These are phyloP conservation scores for Kwoniella shandongensis DNA, from an alignment of 768 basidiomycete species.

Conservation along the genomic window DNA sequence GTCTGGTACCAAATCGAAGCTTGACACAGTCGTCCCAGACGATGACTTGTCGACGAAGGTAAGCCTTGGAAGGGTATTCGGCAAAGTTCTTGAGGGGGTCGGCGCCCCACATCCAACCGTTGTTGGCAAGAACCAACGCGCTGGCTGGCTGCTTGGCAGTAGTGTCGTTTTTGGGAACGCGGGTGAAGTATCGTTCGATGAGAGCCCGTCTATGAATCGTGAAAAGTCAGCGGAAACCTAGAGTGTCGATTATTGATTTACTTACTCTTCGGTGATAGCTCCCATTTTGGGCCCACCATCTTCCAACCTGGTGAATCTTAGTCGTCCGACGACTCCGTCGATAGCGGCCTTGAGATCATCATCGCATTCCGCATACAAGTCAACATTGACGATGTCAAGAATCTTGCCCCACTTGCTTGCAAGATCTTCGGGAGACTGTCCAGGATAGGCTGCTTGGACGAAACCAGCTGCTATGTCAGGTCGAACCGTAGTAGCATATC, in stretches of 20 bases:
- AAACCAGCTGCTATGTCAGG: conserved; percentile 70
- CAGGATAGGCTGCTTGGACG: conserved; percentile 64
- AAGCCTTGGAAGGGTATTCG: conserved; percentile 84
- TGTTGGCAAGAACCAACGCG: conserved; percentile 84
- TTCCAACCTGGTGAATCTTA: conserved; percentile 79
- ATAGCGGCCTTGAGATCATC: conserved; percentile 74
- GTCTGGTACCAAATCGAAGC: conserved; percentile 81
- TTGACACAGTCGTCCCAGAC: conserved; percentile 99
- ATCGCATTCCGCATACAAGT: conserved; percentile 82
- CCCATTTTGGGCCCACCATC: conserved; percentile 79
- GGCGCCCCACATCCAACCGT: conserved; percentile 98
- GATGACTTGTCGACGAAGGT: conserved; percentile 92
- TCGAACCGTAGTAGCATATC: conserved; percentile 69
- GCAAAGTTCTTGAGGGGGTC: conserved; percentile 95
- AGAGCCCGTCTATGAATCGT: conserved; percentile 65
- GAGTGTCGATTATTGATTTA: background rate
- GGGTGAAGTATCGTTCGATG: conserved; percentile 90
- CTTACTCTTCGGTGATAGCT: conserved; percentile 69
- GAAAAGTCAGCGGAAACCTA: conserved; percentile 1
- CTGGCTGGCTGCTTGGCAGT: conserved; percentile 58
- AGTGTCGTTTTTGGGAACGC: conserved; percentile 59
- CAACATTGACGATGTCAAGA: conserved; percentile 82
- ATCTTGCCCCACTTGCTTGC: conserved; percentile 72
- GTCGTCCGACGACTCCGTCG: conserved; percentile 69
- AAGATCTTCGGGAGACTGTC: conserved; percentile 59